Conservation (phyloP, 2,329 filamentous ascomycete genomes). For the Pseudocercospora eumusae region DNA sequence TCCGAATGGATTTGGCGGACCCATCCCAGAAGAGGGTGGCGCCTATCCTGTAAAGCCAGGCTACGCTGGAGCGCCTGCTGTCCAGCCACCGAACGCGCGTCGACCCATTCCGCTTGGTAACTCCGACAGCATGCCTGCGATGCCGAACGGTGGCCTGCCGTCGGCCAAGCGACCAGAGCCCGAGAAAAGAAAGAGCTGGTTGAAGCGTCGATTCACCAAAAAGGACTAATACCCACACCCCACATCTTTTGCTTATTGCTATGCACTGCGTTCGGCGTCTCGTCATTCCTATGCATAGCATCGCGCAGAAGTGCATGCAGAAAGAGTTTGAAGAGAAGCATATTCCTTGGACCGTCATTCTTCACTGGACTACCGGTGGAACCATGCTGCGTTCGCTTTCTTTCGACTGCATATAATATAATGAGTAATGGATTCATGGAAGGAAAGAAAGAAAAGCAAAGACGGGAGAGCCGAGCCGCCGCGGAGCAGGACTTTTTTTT, state of each 20-base stretch:
- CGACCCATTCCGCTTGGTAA: slow-evolving; percentile 36
- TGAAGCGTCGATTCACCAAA: slow-evolving; percentile 78
- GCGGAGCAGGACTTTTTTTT: slow-evolving; percentile 1
- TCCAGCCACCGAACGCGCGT: slow-evolving; percentile 35
- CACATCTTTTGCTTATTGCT: slow-evolving; percentile 2
- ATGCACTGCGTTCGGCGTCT: slow-evolving; percentile 10
- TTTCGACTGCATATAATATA: slow-evolving; percentile 24
- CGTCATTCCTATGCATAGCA: slow-evolving; percentile 10
- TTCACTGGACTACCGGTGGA: neutral
- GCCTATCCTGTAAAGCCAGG: slow-evolving; percentile 22
- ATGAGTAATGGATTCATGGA: slow-evolving; percentile 23
- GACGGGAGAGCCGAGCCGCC: slow-evolving; percentile 6
- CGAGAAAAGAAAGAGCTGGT: slow-evolving; percentile 89
- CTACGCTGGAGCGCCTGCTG: slow-evolving; percentile 28
- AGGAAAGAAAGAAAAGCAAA: neutral
- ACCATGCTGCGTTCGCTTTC: slow-evolving; percentile 5
- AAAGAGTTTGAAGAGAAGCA: neutral
- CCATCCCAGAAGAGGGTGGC: slow-evolving; percentile 44
- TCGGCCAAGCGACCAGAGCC: slow-evolving; percentile 33
- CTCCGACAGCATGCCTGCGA: slow-evolving; percentile 20
- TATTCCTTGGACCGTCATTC: neutral
- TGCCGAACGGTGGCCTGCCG: slow-evolving; percentile 28
- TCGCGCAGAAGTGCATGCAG: slow-evolving; percentile 5
- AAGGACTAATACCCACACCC: slow-evolving; percentile 40
- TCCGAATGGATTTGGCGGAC: slow-evolving; percentile 38